phyloP scores from a whole-genome alignment of 805 yeast genomes.

The Starmerella vitae region DNA sequence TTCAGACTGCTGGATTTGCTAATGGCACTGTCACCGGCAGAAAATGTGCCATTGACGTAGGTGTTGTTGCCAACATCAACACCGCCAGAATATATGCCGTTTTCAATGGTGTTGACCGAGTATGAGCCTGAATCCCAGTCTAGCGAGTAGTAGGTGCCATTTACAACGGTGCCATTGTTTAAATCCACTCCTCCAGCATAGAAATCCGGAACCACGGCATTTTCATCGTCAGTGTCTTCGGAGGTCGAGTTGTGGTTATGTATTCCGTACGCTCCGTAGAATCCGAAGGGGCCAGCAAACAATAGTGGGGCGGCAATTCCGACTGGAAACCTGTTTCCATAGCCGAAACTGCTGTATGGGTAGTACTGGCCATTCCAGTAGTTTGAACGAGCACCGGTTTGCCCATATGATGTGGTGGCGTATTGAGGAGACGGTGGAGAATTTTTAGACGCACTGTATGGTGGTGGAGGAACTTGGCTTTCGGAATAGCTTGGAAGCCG shows the following conservation, averaged over 20 bases:
- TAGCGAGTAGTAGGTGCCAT: not conserved
- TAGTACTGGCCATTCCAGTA: slow-evolving; percentile 6
- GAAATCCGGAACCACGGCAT: not conserved
- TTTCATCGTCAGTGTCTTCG: not conserved
- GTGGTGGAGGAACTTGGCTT: slow-evolving; percentile 1
- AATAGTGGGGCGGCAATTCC: not conserved
- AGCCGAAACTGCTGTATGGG: slow-evolving; percentile 1
- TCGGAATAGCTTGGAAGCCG: not conserved
- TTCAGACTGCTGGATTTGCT: not conserved
- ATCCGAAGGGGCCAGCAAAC: not conserved
- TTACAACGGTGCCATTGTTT: not conserved
- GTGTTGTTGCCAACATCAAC: not conserved
- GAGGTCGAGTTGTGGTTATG: not conserved
- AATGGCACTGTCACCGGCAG: not conserved
- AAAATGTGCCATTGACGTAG: not conserved
- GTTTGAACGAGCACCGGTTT: not conserved
- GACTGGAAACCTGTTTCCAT: not conserved
- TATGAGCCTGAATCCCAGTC: not conserved
- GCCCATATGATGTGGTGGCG: slow-evolving; percentile 1
- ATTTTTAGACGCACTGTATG: not conserved
- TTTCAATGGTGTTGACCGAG: not conserved
- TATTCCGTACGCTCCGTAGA: not conserved
- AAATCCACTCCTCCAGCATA: not conserved
- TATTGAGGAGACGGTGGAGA: not conserved
- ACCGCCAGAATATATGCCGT: not conserved